These are phyloP conservation scores for Eutrema heterophyllum DNA, from an alignment of 345 rosid genomes.

Conservation along the genomic window DNA sequence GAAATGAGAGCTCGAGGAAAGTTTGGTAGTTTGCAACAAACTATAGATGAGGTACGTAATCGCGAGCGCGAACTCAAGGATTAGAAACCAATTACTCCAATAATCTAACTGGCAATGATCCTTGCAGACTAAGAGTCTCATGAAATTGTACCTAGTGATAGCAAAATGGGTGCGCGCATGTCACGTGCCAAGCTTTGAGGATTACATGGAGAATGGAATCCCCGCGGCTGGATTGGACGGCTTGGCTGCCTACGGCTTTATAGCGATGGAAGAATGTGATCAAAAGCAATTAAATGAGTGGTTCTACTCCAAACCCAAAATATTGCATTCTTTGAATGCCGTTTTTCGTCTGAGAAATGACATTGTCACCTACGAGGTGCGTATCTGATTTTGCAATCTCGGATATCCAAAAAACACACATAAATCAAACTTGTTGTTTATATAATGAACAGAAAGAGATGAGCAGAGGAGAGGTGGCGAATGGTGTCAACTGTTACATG, in stretches of 20 bases:
- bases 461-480: conserved; percentile 11
- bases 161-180: conserved; percentile 1
- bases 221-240: neutral
- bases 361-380: neutral
- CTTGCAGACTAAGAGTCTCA: neutral
- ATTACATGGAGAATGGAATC: conserved; percentile 16
- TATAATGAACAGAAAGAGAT: neutral
- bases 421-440: neutral
- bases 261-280: conserved; percentile 8
- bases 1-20: neutral
- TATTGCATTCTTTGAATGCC: neutral
- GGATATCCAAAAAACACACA: too few relatives aligned
- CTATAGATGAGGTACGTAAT: neutral
- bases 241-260: neutral
- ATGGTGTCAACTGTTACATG: conserved; percentile 11
- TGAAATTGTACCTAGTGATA: neutral
- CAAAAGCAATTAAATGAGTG: neutral
- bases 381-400: too few relatives aligned
- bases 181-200: conserved; percentile 25
- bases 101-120: too few relatives aligned
- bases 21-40: neutral
- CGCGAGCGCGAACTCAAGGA: too few relatives aligned
- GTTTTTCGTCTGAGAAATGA: neutral
- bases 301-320: neutral
- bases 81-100: too few relatives aligned